Base-by-base conservation (phyloP, 495 filamentous ascomycete genomes). In the Penicillium parvum region DNA sequence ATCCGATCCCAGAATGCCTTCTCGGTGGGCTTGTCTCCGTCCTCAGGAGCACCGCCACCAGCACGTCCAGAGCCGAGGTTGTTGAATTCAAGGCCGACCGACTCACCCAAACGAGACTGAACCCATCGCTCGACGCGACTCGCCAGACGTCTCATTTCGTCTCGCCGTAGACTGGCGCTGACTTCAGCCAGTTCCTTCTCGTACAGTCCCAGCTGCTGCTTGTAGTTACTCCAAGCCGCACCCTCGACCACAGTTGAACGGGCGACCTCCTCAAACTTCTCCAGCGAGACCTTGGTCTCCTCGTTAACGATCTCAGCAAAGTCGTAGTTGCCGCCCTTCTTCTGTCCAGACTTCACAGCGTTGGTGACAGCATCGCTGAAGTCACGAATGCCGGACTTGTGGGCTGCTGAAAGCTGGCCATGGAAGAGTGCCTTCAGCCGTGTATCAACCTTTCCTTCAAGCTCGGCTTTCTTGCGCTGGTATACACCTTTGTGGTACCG, bases 401-500 rank as follows among this genome's bases (percentile, higher is more conserved):
- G 91, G 18, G 86, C 83, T 8, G 89, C 89, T 37, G 77, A 77
- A 17, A 97, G 74, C 58, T 98, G 92, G 14, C 84, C 84, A 33
- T 86, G 82, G 64, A 95, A 95, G 7, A 98, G 75, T 2, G 82
- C 73, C 65, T 95, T 96, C 20, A 98, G 75, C 14, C 92, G 79
- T 14, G 77, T 72, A 56, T 98, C 92, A 41, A 96, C 77, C 60
- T 94, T 95, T 50, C 69, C 71, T 54, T 91, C 86, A 25, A 98
- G 75, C 61, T 98, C 92, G 10, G 77, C 73, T 44, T 79, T 79
- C 67, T 98, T 98, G 11, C 83, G 75, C 37, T 78, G 73, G 62
- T 91, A 98, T 15, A 98, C 92, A 30, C 83, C 89, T 61, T 96
- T 96, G 72, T 96, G 91, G 58, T 98, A 98, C 23, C 92, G 74